Percentiles rank a stretch among this genome's conserved stretches.
Conservation (phyloP, 352 stramenopile genomes). For the Phytophthora pseudosyringae region DNA sequence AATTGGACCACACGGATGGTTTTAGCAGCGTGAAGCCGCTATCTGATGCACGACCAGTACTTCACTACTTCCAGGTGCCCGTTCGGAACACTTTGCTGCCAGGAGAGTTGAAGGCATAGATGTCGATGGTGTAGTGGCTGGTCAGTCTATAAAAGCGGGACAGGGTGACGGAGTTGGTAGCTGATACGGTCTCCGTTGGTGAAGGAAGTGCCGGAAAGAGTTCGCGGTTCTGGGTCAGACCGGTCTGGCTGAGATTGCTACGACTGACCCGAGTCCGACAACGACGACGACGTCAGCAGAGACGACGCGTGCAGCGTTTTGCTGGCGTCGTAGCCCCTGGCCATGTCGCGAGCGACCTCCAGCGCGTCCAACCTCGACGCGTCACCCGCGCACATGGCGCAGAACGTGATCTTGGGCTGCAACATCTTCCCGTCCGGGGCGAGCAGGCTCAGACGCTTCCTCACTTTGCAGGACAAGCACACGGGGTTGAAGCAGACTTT, state of each 20-base stretch:
- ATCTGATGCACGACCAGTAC: no score
- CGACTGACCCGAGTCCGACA: not conserved
- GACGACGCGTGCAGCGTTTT: not conserved
- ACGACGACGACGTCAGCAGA: not conserved
- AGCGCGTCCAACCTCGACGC: slow-evolving; percentile 3
- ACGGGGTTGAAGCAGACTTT: slow-evolving; percentile 6
- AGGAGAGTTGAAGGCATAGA: slow-evolving; percentile 36
- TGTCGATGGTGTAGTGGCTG: slow-evolving; percentile 44
- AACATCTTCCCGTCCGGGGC: slow-evolving; percentile 3
- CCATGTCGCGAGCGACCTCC: slow-evolving; percentile 2
- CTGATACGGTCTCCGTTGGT: slow-evolving; percentile 52
- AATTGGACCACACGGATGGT: no score
- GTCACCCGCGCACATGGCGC: not conserved
- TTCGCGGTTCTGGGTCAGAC: slow-evolving; percentile 61
- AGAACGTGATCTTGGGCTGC: slow-evolving; percentile 11
- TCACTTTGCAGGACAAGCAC: slow-evolving; percentile 5
- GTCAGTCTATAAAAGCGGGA: slow-evolving; percentile 49
- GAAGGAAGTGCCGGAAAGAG: slow-evolving; percentile 54
- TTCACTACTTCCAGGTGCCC: no score
- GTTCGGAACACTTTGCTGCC: slow-evolving; percentile 31
- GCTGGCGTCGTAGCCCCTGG: not conserved
- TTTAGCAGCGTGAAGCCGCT: no score
- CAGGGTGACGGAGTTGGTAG: slow-evolving; percentile 63
- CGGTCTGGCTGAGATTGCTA: slow-evolving; percentile 38
- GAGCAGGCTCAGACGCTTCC: slow-evolving; percentile 7